Evolutionary conservation across 495 filamentous ascomycete genomes (phyloP), one percentile per base, ranked within the genome.

Genomic region (Aspergillus olivimuriae): DNA sequence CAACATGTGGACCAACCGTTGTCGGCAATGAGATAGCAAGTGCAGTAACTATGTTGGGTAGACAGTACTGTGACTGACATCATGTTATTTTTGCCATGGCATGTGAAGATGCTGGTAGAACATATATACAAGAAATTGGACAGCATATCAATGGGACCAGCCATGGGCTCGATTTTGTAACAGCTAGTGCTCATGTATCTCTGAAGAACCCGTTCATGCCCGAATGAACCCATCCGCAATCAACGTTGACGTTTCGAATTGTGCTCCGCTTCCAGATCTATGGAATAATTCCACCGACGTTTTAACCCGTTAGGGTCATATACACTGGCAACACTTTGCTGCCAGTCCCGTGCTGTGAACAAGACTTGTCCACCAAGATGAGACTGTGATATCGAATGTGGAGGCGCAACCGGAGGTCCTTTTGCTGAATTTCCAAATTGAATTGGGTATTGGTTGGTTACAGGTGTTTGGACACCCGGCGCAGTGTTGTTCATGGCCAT

Each of bases 271-370:
- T 41, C 52, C 23, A 68, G 24, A 23, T 73, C 67, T 33, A 65
- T 53, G 3, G 66, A 61, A 44, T 68, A 65, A 39, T 71, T 68
- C 86, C 86, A 91, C 20, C 82, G 68, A 30, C 88, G 72, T 62
- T 94, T 94, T 22, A 87, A 57, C 3, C 82, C 81, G 41, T 81
- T 81, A 34, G 72, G 69, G 47, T 89, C 86, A 64, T 84, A 95
- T 1, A 91, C 87, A 55, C 81, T 88, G 11, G 94, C 90, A 51
- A 98, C 90, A 34, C 82, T 88, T 54, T 95, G 86, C 62, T 95
- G 90, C 92, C 92, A 98, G 79, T 95, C 94, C 47, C 84, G 83
- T 9, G 92, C 88, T 10, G 87, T 94, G 44, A 98, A 87, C 50
- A 94, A 83, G 12, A 81, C 73, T 6, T 77, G 68, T 10, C 73